Evolutionary conservation across 345 rosid genomes (phyloP).

Genomic region (Acer negundo): DNA sequence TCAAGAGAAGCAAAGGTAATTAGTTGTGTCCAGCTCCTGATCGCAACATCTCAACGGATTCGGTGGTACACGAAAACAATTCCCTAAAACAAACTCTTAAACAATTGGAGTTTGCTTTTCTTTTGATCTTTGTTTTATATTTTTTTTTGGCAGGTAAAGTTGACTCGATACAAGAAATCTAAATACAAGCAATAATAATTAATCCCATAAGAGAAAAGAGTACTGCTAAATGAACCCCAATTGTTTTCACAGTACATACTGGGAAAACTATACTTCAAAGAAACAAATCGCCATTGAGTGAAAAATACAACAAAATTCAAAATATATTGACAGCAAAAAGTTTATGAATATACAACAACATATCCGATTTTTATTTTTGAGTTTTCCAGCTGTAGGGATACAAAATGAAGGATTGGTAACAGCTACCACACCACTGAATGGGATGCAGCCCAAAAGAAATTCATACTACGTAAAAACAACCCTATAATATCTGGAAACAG

Average conservation of each 20-base stretch:
- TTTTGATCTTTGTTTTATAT: neutral
- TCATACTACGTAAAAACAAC: neutral
- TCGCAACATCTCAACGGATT: constrained; percentile 8
- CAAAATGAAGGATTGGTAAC: neutral
- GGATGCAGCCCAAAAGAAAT: neutral
- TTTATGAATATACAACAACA: constrained; percentile 12
- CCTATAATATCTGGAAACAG: neutral
- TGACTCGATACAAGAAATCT: neutral
- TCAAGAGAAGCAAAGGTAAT: too few relatives aligned
- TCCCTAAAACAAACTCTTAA: neutral
- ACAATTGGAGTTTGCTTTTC: neutral
- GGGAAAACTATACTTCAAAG: neutral
- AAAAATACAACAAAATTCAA: neutral
- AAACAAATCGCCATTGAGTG: neutral
- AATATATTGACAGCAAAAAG: neutral
- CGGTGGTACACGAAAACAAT: neutral
- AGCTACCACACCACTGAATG: neutral
- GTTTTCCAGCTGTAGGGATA: neutral
- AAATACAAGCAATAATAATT: neutral
- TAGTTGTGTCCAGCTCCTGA: neutral
- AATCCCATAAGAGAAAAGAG: neutral
- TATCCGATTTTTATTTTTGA: neutral
- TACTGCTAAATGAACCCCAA: neutral
- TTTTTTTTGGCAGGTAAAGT: neutral
- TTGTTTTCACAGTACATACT: neutral